phyloP scores from a whole-genome alignment of 495 filamentous ascomycete genomes.

The Cenococcum geophilum region DNA sequence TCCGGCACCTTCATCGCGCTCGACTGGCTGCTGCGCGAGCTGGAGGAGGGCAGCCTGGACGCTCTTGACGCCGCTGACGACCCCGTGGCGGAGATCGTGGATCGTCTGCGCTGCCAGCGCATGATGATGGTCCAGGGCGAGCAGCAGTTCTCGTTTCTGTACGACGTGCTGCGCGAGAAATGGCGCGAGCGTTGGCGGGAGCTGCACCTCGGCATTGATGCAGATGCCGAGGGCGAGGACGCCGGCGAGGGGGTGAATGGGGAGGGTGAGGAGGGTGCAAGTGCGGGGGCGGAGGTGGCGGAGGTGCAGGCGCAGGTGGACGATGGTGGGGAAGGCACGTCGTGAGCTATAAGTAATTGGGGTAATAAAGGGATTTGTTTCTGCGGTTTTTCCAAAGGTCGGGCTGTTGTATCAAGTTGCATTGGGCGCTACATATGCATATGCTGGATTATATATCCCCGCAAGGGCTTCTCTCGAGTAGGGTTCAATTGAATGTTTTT shows the following conservation, averaged over 20 bases:
- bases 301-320: conserved; percentile 11
- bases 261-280: conserved; percentile 18
- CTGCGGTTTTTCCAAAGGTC: too few relatives aligned
- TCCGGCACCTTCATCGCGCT: conserved; percentile 94
- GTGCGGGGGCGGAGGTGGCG: conserved; percentile 22
- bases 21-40: conserved; percentile 77
- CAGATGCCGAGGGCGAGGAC: not conserved
- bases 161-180: conserved; percentile 73
- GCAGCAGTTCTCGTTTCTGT: conserved; percentile 80
- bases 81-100: conserved; percentile 67
- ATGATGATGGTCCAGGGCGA: conserved; percentile 96
- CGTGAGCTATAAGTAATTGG: too few relatives aligned
- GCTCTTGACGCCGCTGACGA: conserved; percentile 44
- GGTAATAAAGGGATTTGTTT: too few relatives aligned
- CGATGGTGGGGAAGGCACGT: too few relatives aligned
- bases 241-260: not conserved
- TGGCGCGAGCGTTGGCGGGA: conserved; percentile 40
- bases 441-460: too few relatives aligned
- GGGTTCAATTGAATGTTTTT: too few relatives aligned
- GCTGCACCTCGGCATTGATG: conserved; percentile 8
- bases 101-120: conserved; percentile 77
- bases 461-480: too few relatives aligned
- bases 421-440: too few relatives aligned
- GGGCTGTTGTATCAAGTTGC: too few relatives aligned
- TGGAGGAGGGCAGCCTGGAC: conserved; percentile 67